A percentile compares a stretch with the other conserved stretches of the same genome.
Conservation (phyloP, 768 basidiomycete genomes). For the Termitomyces sp. region DNA sequence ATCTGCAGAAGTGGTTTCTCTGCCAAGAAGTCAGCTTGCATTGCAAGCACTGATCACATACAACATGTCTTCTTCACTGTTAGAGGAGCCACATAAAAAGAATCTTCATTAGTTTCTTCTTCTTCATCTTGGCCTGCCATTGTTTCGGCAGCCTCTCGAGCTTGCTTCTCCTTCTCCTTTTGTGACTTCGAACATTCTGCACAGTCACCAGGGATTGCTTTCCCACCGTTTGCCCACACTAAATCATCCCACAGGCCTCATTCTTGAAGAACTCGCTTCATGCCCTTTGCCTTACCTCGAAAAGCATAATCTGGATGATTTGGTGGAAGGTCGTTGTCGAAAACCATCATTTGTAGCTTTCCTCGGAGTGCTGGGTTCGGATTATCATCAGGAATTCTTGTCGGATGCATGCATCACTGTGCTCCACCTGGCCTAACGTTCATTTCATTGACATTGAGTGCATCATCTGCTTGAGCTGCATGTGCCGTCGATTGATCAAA, state of each 20-base stretch:
- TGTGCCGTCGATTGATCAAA: constrained; percentile 23
- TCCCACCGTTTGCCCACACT: not conserved
- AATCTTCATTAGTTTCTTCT: not conserved
- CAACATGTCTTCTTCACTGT: not conserved
- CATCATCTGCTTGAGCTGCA: constrained; percentile 18
- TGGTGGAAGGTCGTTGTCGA: not conserved
- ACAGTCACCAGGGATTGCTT: not conserved
- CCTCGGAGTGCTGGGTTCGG: constrained; percentile 18
- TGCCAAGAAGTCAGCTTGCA: constrained; percentile 14
- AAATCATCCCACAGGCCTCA: constrained; percentile 11
- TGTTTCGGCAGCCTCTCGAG: not conserved
- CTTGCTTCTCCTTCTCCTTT: not conserved
- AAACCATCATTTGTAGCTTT: constrained; percentile 16
- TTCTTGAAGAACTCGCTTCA: constrained; percentile 11
- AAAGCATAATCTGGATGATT: constrained; percentile 10
- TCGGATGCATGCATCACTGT: constrained; percentile 18
- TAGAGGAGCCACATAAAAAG: not conserved
- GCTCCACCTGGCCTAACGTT: constrained; percentile 20
- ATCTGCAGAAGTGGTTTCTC: constrained; percentile 20
- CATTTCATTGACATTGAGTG: constrained; percentile 22
- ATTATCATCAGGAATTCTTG: constrained; percentile 18
- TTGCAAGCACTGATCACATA: not conserved
- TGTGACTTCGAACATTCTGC: not conserved
- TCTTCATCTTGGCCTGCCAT: not conserved
- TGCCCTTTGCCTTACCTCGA: constrained; percentile 10